These are phyloP conservation scores for Tylopilus orsonianus DNA, from an alignment of 1,284 basidiomycete genomes.

Conservation along the genomic window DNA sequence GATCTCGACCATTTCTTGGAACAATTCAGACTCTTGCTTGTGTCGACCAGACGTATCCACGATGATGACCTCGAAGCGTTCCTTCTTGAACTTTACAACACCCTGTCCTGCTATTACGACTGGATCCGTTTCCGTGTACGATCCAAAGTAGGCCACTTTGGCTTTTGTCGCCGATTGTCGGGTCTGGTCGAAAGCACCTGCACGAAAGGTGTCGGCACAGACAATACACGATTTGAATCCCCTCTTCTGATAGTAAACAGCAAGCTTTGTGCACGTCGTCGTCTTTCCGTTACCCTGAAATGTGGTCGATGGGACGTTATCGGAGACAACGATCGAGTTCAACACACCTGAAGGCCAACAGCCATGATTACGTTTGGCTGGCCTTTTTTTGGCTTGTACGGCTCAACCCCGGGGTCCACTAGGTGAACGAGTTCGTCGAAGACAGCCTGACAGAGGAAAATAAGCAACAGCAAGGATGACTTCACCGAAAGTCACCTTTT, in stretches of 20 bases:
- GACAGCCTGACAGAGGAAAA: slow-evolving; percentile 65
- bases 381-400: slow-evolving; percentile 96
- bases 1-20: slow-evolving; percentile 98
- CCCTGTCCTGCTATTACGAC: slow-evolving; percentile 93
- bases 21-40: slow-evolving; percentile 96
- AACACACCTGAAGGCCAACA: slow-evolving; percentile 84
- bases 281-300: slow-evolving; percentile 96
- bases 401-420: slow-evolving; percentile 92
- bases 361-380: slow-evolving; percentile 97
- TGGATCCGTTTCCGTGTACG: slow-evolving; percentile 98
- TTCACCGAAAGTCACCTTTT: slow-evolving; percentile 60
- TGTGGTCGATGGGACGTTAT: slow-evolving; percentile 7
- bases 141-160: slow-evolving; percentile 98
- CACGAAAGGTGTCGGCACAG: slow-evolving; percentile 99
- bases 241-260: slow-evolving; percentile 95
- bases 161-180: slow-evolving; percentile 95
- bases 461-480: slow-evolving; percentile 2
- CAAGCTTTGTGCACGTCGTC: slow-evolving; percentile 96
- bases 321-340: slow-evolving; percentile 5
- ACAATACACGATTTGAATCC: slow-evolving; percentile 99
- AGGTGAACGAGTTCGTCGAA: slow-evolving; percentile 96
- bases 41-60: slow-evolving; percentile 98
- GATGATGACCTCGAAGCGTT: slow-evolving; percentile 97
- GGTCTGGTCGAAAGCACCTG: slow-evolving; percentile 99
- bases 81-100: slow-evolving; percentile 96